Conservation (phyloP, 371 early-diverging fungal genomes). For the Dinochytrium kinnereticum region DNA sequence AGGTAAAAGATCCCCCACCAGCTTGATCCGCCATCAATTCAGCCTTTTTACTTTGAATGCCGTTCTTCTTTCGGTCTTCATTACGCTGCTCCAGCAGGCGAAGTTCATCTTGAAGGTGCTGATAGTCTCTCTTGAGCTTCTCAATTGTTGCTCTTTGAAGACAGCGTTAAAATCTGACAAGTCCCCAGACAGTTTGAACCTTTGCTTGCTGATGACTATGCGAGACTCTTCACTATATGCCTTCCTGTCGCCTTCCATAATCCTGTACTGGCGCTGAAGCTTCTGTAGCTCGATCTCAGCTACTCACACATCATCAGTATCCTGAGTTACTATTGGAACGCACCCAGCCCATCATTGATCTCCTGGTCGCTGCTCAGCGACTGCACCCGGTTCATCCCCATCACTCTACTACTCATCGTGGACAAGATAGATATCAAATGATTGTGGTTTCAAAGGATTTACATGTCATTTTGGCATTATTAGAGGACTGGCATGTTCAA, state of each 20-base stretch:
- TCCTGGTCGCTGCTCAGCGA: slow-evolving; percentile 50
- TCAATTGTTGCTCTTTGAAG: slow-evolving; percentile 51
- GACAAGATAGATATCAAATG: neutral
- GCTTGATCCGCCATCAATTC: slow-evolving; percentile 58
- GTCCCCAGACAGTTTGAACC: slow-evolving; percentile 32
- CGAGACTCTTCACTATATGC: slow-evolving; percentile 63
- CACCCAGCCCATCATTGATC: slow-evolving; percentile 56
- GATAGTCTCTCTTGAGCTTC: slow-evolving; percentile 57
- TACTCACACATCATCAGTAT: slow-evolving; percentile 20
- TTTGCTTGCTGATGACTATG: slow-evolving; percentile 57
- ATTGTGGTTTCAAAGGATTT: neutral
- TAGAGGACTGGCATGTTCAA: too few relatives aligned
- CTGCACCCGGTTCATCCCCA: slow-evolving; percentile 40
- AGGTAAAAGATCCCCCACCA: slow-evolving; percentile 33
- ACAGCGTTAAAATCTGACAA: neutral
- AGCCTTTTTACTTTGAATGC: slow-evolving; percentile 55
- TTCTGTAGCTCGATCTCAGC: slow-evolving; percentile 62
- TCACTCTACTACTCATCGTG: slow-evolving; percentile 18
- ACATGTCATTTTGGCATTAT: neutral
- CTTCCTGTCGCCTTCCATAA: slow-evolving; percentile 67
- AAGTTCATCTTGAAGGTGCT: slow-evolving; percentile 54
- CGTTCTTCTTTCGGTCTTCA: slow-evolving; percentile 50
- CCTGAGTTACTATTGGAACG: neutral
- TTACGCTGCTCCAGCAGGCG: slow-evolving; percentile 49
- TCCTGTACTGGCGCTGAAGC: slow-evolving; percentile 63